Base-by-base conservation (phyloP, 208 protist genomes). In the Leishmania mexicana region DNA sequence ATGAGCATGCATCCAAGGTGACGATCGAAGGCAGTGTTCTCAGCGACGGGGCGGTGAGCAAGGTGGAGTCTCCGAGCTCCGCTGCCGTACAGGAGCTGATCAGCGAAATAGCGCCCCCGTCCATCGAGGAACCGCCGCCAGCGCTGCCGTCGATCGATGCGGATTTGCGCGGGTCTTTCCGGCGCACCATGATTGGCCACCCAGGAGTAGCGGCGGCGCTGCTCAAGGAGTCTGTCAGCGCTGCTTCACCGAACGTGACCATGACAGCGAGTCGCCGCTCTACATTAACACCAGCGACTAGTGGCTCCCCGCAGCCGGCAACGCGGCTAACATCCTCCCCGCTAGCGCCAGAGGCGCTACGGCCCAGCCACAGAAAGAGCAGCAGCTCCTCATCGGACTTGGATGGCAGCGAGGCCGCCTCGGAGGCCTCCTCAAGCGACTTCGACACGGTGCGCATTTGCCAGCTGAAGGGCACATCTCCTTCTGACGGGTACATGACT, bases 21-120 rank as follows among this genome's bases (percentile, higher is more conserved):
- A 45, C 82, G 6, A 94, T 96, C 54, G 87, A 89, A 57, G 80
- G 88, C 24, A 96, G 91, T 75, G 91, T 96, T 35, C 13, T 85
- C n/a, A 89, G 31, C 78, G 83, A 96, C 76, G 91, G 90, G 17
- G 64, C 70, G 5, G 75, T 88, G 2, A 94, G 91, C 76, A 70
- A 79, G 31, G 75, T 91, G 17, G 85, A 80, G 40, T 13, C 72
- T 38, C 85, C 79, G 11, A 88, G 84, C 71, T 24, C 62, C 19
- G 73, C 70, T 17, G 83, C 82, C n/a, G 84, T 93, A 38, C 72
- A 85, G 76, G 70, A 85, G 77, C 65, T 93, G 65, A 45, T 88
- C 79, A 82, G 75, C 70, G 80, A 80, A n/a, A 84, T 86, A 31
- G 79, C 80, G n/a, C 70, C 88, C 13, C 84, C 84, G 13, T 83